Evolutionary conservation across 2,329 filamentous ascomycete species (phyloP), one percentile per base, ranked within the genome.

Genomic region (Diaporthe helianthi): DNA sequence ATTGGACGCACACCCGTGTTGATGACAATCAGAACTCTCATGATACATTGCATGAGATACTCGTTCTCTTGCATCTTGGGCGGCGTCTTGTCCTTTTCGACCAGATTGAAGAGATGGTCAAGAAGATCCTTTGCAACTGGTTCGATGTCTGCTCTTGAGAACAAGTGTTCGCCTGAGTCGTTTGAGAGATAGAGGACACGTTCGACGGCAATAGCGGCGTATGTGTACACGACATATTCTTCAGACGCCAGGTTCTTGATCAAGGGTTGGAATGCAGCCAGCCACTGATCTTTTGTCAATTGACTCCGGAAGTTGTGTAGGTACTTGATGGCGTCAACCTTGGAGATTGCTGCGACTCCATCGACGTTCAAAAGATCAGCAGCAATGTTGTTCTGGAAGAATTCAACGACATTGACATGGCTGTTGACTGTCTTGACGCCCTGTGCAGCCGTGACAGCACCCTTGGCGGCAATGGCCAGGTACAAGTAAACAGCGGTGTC

Each of bases 61-160:
- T 99, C 96, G 77, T 99, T 99, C 81, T 99, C 96, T 78, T 99
- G 96, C 71, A 99, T 90, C 84, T 98, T 99, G 73, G 95, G 89
- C 1, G 97, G 92, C 13, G 92, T 91, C 4, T 86, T 85, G 75
- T 97, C 92, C 77, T 92, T 93, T 77, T 97, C 92, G 73, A 99
- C 93, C 65, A 99, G 86, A 73, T 91, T 90, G 85, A 99, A 98
- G 15, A 99, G 85, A 76, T 98, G 95, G 66, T 93, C 87, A 24
- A 98, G 84, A 2, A 99, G 87, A 74, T 97, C 93, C 79, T 94
- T 94, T 29, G 95, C 89, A 71, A 96, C 89, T 0, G 92, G 91
- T 69, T 91, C 88, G 67, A 99, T 93, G 73, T 93, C 92, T 13
- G 87, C 85, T 53, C 92, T 89, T 36, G 92, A 86, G 75, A 99